Evolutionary conservation across 1,284 basidiomycete species (phyloP).

Genomic region (Ganoderma resinaceum): DNA sequence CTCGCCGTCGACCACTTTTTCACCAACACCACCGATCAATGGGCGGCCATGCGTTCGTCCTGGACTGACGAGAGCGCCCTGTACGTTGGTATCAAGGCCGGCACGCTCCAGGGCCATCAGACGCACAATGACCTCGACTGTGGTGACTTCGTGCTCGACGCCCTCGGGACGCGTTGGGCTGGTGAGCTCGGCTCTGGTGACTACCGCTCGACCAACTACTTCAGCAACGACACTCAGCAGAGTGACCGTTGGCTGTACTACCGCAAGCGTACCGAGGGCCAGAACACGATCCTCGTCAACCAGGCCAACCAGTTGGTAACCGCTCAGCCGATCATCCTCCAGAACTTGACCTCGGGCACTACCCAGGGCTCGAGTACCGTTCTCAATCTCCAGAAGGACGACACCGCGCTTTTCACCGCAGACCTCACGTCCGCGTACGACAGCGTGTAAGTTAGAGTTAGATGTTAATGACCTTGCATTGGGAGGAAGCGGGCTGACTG

Average conservation of each 20-base stretch:
- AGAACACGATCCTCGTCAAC: slow-evolving; percentile 92
- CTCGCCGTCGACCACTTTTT: slow-evolving; percentile 87
- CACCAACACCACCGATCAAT: slow-evolving; percentile 72
- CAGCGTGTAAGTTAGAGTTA: slow-evolving; percentile 65
- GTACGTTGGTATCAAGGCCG: slow-evolving; percentile 91
- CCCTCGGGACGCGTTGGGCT: slow-evolving; percentile 93
- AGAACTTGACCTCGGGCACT: slow-evolving; percentile 64
- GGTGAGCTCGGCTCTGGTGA: slow-evolving; percentile 94
- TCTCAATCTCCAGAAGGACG: slow-evolving; percentile 62
- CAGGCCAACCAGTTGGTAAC: slow-evolving; percentile 83
- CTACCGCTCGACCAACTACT: slow-evolving; percentile 80
- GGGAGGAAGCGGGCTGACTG: slow-evolving; percentile 16
- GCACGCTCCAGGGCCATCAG: slow-evolving; percentile 80
- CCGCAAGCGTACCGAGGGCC: slow-evolving; percentile 95
- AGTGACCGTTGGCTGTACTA: slow-evolving; percentile 90
- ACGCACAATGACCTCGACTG: slow-evolving; percentile 94
- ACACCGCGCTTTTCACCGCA: slow-evolving; percentile 85
- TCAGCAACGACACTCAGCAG: slow-evolving; percentile 71
- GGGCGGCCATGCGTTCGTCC: slow-evolving; percentile 90
- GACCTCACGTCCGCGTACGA: slow-evolving; percentile 87
- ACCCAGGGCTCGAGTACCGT: slow-evolving; percentile 85
- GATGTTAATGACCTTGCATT: not conserved
- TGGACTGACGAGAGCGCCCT: slow-evolving; percentile 91
- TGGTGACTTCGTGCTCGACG: slow-evolving; percentile 96
- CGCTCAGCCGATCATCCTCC: slow-evolving; percentile 69